A percentile compares a stretch with the other conserved stretches of the same genome.
Evolutionary conservation across 805 yeast genomes (phyloP).

Genomic region (Metschnikowia gelsemii): DNA sequence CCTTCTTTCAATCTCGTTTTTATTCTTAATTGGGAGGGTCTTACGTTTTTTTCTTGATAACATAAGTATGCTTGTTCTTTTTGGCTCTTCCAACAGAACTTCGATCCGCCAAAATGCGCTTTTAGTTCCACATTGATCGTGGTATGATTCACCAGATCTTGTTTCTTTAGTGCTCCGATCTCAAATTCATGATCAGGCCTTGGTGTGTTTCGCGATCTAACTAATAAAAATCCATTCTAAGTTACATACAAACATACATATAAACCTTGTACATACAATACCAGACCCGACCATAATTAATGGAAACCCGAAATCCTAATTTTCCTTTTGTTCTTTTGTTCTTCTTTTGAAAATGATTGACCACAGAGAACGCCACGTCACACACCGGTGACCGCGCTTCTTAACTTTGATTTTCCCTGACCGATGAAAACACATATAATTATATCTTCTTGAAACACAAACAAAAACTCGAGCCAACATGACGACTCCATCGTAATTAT

Average conservation of each 20-base stretch:
- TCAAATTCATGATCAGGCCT: too few relatives aligned
- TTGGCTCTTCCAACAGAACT: too few relatives aligned
- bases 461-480: not conserved
- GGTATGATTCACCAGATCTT: too few relatives aligned
- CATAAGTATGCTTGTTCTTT: too few relatives aligned
- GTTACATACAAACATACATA: slow-evolving; percentile 11
- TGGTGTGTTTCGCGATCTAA: too few relatives aligned
- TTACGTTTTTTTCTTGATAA: too few relatives aligned
- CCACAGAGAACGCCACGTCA: not conserved
- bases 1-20: too few relatives aligned
- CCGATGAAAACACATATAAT: slow-evolving; percentile 5
- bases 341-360: slow-evolving; percentile 2
- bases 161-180: not conserved
- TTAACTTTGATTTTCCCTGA: slow-evolving; percentile 7
- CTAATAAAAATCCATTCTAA: slow-evolving; percentile 3
- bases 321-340: not conserved
- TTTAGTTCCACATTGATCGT: too few relatives aligned
- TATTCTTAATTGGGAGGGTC: too few relatives aligned
- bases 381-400: not conserved
- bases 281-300: slow-evolving; percentile 10
- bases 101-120: too few relatives aligned
- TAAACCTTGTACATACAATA: slow-evolving; percentile 9
- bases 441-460: too few relatives aligned
- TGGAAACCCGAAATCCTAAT: slow-evolving; percentile 3
- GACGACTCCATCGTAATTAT: not conserved